Base-by-base conservation (phyloP, 2,329 filamentous ascomycete species). In the Ceratocystis ficicola region DNA sequence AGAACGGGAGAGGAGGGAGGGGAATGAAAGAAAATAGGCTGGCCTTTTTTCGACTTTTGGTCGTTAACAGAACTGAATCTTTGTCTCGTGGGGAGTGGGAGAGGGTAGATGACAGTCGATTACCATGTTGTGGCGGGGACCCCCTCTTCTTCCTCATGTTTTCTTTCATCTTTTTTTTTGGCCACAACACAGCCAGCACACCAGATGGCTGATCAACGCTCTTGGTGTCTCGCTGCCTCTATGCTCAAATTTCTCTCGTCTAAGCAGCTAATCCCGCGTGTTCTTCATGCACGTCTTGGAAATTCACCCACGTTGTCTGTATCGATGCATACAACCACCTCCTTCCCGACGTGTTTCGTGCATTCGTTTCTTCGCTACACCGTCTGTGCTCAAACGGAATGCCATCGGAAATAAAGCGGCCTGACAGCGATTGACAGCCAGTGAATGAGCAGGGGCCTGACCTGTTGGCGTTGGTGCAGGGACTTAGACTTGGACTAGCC, bases 61-160 rank as follows among this genome's bases (percentile, higher is more conserved):
- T 8, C 25, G 52, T 28, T 15, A 4, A 17, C 28, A 25, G 50
- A 50, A 25, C 46, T 20, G 46, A n/a, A 8, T 36, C 62, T 62
- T 44, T 64, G 63, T 55, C 44, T 55, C 44, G 55, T 67, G 36
- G 10, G 10, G 12, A 41, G 36, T 41, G 36, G 36, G 36, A 66
- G 67, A 44, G 66, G 68, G 65, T 67, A 62, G 63, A 67, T 67
- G 41, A 44, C 65, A 46, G 62, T 8, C 25, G 46, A 30, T 59
- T 30, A 59, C 32, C 55, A 28, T 55, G 12, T 20, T 32, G 55
- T 59, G 55, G 55, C 55, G 55, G 32, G 55, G 55, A 32, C 55
- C 55, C 55, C 32, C 55, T 36, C 30, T 30, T 30, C 28, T 59
- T 52, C 25, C 48, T 52, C 22, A 22, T 50, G 7, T 22, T 25